Evolutionary conservation across 176 grass and related monocot species (phyloP).

Genomic region (Zea luxurians): DNA sequence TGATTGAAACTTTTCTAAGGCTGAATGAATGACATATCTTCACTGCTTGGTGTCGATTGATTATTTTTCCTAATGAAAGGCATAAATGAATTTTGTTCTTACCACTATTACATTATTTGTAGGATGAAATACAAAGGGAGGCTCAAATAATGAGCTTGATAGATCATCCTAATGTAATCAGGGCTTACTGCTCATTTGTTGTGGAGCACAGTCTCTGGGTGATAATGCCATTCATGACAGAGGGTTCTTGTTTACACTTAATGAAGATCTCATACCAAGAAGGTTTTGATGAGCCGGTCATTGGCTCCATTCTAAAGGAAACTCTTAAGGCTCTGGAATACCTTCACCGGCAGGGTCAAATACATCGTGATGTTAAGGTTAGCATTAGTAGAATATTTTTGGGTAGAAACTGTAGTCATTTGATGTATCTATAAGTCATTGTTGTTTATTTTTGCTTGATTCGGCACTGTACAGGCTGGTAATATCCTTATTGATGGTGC

Average conservation of each 20-base stretch:
- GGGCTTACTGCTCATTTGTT: constrained; percentile 87
- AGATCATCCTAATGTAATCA: constrained; percentile 93
- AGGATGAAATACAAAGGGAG: constrained; percentile 93
- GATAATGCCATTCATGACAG: constrained; percentile 97
- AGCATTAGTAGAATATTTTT: constrained; percentile 14
- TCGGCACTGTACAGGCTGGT: constrained; percentile 67
- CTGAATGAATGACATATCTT: background rate
- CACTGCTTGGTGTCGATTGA: background rate
- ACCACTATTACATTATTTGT: constrained; percentile 22
- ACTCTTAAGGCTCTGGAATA: constrained; percentile 94
- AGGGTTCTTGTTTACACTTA: constrained; percentile 95
- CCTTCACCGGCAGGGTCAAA: constrained; percentile 96
- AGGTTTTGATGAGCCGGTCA: constrained; percentile 90
- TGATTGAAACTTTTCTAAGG: background rate
- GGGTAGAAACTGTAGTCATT: background rate
- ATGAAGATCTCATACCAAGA: constrained; percentile 93
- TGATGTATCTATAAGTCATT: background rate
- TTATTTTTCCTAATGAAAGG: background rate
- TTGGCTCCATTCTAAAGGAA: constrained; percentile 94
- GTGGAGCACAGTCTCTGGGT: constrained; percentile 92
- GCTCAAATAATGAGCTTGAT: constrained; percentile 99
- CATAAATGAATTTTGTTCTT: constrained; percentile 31
- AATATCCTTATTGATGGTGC: constrained; percentile 93
- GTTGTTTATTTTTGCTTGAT: constrained; percentile 22
- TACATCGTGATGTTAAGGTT: constrained; percentile 98